Percentiles rank a stretch among this genome's conserved stretches.
Conservation (phyloP, 1,284 basidiomycete species). For the Boletellus deceptivus region DNA sequence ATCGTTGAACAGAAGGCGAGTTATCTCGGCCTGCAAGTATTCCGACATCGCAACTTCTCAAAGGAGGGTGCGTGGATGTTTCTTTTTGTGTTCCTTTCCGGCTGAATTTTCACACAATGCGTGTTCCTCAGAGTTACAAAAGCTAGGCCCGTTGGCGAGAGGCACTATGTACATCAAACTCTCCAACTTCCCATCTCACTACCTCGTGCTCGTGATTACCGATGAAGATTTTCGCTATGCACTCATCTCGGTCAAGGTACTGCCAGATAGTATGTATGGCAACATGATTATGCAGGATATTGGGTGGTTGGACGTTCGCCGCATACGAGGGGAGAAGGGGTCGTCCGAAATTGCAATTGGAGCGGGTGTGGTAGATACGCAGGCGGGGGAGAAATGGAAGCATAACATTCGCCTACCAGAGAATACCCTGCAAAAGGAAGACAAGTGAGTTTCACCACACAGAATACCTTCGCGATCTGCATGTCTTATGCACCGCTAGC, state of each 20-base stretch:
- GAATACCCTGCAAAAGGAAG: conserved; percentile 17
- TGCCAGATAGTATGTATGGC: conserved; percentile 51
- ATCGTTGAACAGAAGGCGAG: conserved; percentile 73
- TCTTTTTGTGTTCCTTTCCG: background rate
- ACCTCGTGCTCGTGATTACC: conserved; percentile 74
- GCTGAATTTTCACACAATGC: background rate
- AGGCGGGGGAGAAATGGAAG: conserved; percentile 38
- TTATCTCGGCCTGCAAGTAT: conserved; percentile 70
- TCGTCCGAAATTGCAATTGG: conserved; percentile 11
- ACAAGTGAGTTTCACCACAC: conserved; percentile 24
- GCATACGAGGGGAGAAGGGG: conserved; percentile 50
- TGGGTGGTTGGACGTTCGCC: conserved; percentile 70
- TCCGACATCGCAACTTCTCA: conserved; percentile 64
- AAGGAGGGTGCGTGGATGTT: conserved; percentile 46
- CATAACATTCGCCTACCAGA: conserved; percentile 21
- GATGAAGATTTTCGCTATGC: conserved; percentile 76
- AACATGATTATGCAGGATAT: conserved; percentile 70
- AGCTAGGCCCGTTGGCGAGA: conserved; percentile 58
- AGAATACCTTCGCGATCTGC: background rate
- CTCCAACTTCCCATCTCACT: conserved; percentile 65
- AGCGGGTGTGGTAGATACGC: conserved; percentile 20
- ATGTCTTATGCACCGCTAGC: conserved; percentile 33
- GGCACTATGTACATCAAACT: conserved; percentile 69
- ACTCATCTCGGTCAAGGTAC: conserved; percentile 58
- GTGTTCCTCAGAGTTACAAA: conserved; percentile 49